Evolutionary conservation across 1,284 basidiomycete species (phyloP), one percentile per base, ranked within the genome.

Genomic region (Naganishia sp.): DNA sequence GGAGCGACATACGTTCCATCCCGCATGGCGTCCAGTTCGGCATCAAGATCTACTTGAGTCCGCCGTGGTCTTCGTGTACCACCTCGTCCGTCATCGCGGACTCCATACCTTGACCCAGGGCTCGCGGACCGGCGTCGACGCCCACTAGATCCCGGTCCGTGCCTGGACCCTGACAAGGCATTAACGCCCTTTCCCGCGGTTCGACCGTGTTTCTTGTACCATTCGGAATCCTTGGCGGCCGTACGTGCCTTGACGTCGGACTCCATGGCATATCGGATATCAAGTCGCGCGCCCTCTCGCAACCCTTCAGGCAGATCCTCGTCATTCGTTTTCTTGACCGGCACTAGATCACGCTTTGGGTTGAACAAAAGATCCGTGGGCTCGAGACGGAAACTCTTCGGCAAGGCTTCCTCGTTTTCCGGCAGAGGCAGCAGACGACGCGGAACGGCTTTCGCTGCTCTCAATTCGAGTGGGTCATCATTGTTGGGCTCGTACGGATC

Each of bases 231-330:
- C 21, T 55, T 63, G 18, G 68, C 68, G 15, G 45, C 49, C 21
- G 59, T 68, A 6, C 64, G 52, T 7, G 59, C 52, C 36, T 66
- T 65, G 49, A 68, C 59, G 50, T 68, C 68, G 21, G 63, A 50
- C 48, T 63, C 63, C 52, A 55, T 63, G 9, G 68, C 68, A 42
- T 68, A 68, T 21, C 68, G 57, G 39, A 68, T 63, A 43, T 66
- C 64, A n/a, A 68, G 42, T 28, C 63, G 49, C 11, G 67, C 67
- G 42, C 64, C 67, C 18, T 59, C 55, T 7, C 64, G 48, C 10
- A 68, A 31, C 0, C 67, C 67, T n/a, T 61, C 63, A 13, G 67
- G 68, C 7, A 67, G 48, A 31, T 61, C 53, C 23, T 57, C 50
- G 45, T 61, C 65, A 18, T 66, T 33, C 23, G 31, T 46, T 23